These are phyloP conservation scores for Cryptosporidium meleagridis DNA, from an alignment of 169 alveolate genomes.

Conservation along the genomic window DNA sequence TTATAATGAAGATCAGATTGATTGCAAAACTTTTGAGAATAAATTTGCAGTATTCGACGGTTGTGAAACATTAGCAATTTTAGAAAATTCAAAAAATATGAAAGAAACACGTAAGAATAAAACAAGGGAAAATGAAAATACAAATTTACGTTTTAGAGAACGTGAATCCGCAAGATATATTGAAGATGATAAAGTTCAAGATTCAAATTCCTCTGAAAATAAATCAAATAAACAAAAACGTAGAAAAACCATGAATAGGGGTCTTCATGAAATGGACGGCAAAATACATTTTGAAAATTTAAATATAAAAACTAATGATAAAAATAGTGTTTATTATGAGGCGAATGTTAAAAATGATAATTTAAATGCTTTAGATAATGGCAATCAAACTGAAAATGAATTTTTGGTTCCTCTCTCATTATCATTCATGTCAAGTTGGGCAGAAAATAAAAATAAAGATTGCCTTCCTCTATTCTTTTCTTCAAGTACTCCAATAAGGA, in stretches of 20 bases:
- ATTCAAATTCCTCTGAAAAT: not conserved
- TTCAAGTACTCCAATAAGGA: conserved; percentile 45
- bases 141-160: not conserved
- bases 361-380: not conserved
- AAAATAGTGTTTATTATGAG: not conserved
- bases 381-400: not conserved
- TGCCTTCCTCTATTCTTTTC: conserved; percentile 5
- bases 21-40: not conserved
- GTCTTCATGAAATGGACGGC: not conserved
- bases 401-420: conserved; percentile 41
- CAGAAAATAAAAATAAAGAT: not conserved
- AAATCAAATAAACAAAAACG: conserved; percentile 1
- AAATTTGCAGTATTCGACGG: not conserved
- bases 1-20: not conserved
- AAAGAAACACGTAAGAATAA: not conserved
- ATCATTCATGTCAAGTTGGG: conserved; percentile 15
- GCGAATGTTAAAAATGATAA: not conserved
- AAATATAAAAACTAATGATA: not conserved
- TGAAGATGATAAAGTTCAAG: not conserved
- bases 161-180: not conserved
- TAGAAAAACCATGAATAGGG: not conserved
- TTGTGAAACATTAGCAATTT: not conserved
- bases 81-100: not conserved
- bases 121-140: not conserved
- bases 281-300: not conserved